Percentiles rank a stretch among this genome's conserved stretches.
Conservation (phyloP, 208 protist species). For the Leishmania martiniquensis region DNA sequence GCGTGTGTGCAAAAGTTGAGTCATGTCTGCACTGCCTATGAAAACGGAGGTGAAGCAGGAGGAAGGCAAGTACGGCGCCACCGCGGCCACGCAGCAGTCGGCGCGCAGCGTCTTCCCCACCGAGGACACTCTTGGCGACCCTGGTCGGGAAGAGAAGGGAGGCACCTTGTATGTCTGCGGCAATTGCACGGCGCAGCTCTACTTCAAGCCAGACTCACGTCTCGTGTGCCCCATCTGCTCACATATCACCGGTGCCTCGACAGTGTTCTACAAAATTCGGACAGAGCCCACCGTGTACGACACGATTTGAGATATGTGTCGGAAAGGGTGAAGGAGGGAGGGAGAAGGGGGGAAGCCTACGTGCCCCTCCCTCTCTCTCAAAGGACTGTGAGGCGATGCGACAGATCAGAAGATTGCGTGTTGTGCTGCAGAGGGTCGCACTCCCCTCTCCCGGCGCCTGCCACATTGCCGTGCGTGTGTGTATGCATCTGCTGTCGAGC, state of each 20-base stretch:
- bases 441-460: neutral
- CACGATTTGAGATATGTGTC: slow-evolving; percentile 60
- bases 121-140: slow-evolving; percentile 9
- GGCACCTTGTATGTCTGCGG: slow-evolving; percentile 81
- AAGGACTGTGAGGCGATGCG: neutral
- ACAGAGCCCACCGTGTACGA: slow-evolving; percentile 86
- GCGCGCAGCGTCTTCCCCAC: slow-evolving; percentile 22
- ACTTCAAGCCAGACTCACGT: slow-evolving; percentile 47
- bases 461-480: neutral
- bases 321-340: neutral
- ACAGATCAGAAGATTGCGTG: neutral
- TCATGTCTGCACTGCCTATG: slow-evolving; percentile 11
- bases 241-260: slow-evolving; percentile 81
- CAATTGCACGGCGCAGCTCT: slow-evolving; percentile 78
- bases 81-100: slow-evolving; percentile 39
- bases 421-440: neutral
- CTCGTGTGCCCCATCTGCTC: slow-evolving; percentile 84
- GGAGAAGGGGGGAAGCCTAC: no score
- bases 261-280: slow-evolving; percentile 91
- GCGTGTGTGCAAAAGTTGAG: neutral
- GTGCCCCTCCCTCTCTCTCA: no score
- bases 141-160: slow-evolving; percentile 24
- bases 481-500: neutral
- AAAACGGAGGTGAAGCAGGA: slow-evolving; percentile 40
- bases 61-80: slow-evolving; percentile 14